Percentiles rank a stretch among this genome's conserved stretches.
Evolutionary conservation across 2,329 filamentous ascomycete species (phyloP).

Genomic region (Fusarium nurragi): DNA sequence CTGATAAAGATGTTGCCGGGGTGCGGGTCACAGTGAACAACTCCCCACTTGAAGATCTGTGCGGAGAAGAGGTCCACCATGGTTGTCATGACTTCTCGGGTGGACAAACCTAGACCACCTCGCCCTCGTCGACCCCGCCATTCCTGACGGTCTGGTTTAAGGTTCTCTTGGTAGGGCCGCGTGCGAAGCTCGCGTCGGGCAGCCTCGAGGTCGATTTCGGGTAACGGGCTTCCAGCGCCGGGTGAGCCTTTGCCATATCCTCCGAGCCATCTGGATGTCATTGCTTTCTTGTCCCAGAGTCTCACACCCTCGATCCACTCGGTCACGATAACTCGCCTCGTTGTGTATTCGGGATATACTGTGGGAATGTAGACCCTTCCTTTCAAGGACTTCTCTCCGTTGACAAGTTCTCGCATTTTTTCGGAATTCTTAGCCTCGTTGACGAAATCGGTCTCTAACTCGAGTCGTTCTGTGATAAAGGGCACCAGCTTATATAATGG

Average conservation of each 20-base stretch:
- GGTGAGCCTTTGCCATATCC: conserved; percentile 80
- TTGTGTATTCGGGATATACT: conserved; percentile 84
- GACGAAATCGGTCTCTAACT: conserved; percentile 92
- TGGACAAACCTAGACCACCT: conserved; percentile 83
- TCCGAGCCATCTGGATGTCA: conserved; percentile 81
- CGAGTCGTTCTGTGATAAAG: conserved; percentile 90
- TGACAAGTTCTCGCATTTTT: conserved; percentile 81
- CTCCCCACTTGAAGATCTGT: conserved; percentile 97
- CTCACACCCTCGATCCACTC: conserved; percentile 98
- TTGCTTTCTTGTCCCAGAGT: conserved; percentile 88
- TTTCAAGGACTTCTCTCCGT: conserved; percentile 77
- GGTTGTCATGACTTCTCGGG: conserved; percentile 92
- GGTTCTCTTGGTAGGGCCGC: conserved; percentile 63
- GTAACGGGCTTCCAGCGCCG: conserved; percentile 75
- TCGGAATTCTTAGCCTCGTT: conserved; percentile 91
- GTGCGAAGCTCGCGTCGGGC: conserved; percentile 59
- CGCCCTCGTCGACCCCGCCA: conserved; percentile 79
- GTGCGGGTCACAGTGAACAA: conserved; percentile 96
- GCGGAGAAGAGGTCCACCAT: conserved; percentile 97
- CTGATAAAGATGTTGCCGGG: conserved; percentile 98
- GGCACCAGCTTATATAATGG: conserved; percentile 91
- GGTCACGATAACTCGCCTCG: conserved; percentile 86
- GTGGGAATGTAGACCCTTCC: conserved; percentile 88
- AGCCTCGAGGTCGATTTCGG: conserved; percentile 57
- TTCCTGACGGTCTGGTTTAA: conserved; percentile 82